Evolutionary conservation across 257 asterid genomes (phyloP).

Genomic region (Solanum sparsipilum): DNA sequence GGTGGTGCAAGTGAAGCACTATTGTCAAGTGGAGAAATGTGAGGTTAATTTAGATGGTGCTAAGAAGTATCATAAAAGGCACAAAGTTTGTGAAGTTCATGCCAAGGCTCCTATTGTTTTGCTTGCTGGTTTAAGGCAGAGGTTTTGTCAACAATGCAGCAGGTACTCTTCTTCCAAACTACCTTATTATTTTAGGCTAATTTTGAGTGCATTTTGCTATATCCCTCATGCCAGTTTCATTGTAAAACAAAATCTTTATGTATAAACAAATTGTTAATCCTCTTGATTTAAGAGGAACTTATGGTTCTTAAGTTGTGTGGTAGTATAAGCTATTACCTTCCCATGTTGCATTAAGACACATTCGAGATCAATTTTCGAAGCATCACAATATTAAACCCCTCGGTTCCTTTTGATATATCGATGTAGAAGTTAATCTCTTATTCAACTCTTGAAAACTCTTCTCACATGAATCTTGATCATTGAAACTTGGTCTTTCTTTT

Average conservation of each 20-base stretch:
- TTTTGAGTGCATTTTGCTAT: not conserved
- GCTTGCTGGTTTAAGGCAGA: constrained; percentile 31
- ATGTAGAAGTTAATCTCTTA: too few relatives aligned
- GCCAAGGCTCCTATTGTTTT: constrained; percentile 43
- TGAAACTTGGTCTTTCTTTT: too few relatives aligned
- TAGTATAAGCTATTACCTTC: not conserved
- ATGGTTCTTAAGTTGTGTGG: not conserved
- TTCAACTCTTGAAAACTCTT: too few relatives aligned
- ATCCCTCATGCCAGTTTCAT: not conserved
- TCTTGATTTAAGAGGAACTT: not conserved
- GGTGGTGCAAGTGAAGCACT: not conserved
- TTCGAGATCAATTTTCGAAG: not conserved
- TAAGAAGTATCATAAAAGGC: constrained; percentile 45
- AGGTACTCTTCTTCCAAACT: constrained; percentile 18
- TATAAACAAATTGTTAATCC: not conserved
- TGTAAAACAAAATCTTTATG: not conserved
- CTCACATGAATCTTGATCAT: too few relatives aligned
- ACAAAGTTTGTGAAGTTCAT: constrained; percentile 54
- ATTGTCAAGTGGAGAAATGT: constrained; percentile 44
- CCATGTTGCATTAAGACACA: not conserved
- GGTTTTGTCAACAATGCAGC: constrained; percentile 76
- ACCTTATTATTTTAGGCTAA: not conserved
- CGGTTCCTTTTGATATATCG: too few relatives aligned
- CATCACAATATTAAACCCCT: too few relatives aligned
- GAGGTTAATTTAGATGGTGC: constrained; percentile 21